Evolutionary conservation across 495 filamentous ascomycete genomes (phyloP), one percentile per base, ranked within the genome.

Genomic region (Penicillium coffeae): DNA sequence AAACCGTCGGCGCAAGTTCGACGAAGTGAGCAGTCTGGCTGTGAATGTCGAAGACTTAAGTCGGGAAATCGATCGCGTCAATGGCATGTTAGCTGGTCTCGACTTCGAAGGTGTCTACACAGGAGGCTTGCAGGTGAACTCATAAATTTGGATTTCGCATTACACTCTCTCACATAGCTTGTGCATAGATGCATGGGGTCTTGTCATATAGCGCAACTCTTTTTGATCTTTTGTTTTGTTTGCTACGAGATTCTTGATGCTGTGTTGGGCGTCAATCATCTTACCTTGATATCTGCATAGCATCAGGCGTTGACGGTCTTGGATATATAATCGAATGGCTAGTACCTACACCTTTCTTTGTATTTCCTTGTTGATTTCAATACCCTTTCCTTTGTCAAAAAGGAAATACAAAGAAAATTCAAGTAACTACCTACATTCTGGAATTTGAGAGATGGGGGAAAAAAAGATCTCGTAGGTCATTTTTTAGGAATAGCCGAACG

Each of bases 11-110:
- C 77, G 93, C 45, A 84, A 86, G 53, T 95, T 96, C 49, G 93
- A 98, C 62, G 93, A 98, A 63, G 89, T 94, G 1, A 78, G 78
- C 47, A 86, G 84, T 21, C 69, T 98, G 46, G 81, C 82, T 15
- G 74, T 82, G 58, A 98, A 95, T 63, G 60, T 92, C 21, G 87
- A 90, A 44, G 93, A 98, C 62, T 65, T 98, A 38, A 86, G 83
- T 32, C 76, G 68, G 19, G 93, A 98, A 70, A 92, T 96, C 53
- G 83, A 88, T 62, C 76, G 74, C 20, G 71, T 90, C 10, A 77
- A 75, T 46, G 72, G 70, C 3, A 74, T 76, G 58, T 63, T 80
- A 21, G 69, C 63, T 16, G 63, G 65, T 21, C 52, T 80, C 16
- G 76, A 80, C 41, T 80, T 80, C 51, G 74, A 76, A 37, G 65